A percentile compares a stretch with the other conserved stretches of the same genome.
These are phyloP conservation scores for Eutrema heterophyllum DNA, from an alignment of 345 rosid species.

Conservation along the genomic window DNA sequence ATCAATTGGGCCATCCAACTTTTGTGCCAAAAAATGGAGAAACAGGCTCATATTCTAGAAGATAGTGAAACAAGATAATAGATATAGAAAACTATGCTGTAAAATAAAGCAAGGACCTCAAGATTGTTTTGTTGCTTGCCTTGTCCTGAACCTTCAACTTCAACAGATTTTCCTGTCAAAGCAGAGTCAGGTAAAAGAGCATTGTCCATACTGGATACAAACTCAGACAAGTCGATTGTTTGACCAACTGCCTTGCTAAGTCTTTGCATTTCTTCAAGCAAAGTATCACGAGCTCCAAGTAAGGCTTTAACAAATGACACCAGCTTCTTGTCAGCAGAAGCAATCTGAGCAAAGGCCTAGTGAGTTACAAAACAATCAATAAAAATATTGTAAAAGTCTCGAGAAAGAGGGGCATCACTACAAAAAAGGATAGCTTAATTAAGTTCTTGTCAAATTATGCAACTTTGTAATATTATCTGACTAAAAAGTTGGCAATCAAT, in stretches of 20 bases:
- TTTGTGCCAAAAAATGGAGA: slow-evolving; percentile 42
- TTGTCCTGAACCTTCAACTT: slow-evolving; percentile 47
- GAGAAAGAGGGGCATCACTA: neutral
- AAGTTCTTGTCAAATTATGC: neutral
- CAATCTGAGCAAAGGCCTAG: slow-evolving; percentile 41
- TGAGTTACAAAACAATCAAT: slow-evolving; percentile 32
- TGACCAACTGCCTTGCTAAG: slow-evolving; percentile 61
- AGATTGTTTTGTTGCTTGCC: slow-evolving; percentile 57
- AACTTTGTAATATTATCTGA: neutral
- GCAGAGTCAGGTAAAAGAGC: slow-evolving; percentile 39
- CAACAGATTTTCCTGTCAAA: slow-evolving; percentile 37
- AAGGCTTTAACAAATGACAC: slow-evolving; percentile 61
- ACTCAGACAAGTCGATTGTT: slow-evolving; percentile 55
- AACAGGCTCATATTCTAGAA: slow-evolving; percentile 10
- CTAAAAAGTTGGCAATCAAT: neutral
- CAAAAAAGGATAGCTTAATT: neutral
- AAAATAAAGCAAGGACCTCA: slow-evolving; percentile 69
- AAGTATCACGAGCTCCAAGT: slow-evolving; percentile 61
- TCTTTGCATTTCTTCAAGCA: slow-evolving; percentile 61
- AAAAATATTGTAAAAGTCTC: neutral
- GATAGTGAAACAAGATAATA: neutral
- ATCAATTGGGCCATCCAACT: slow-evolving; percentile 34
- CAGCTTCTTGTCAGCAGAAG: slow-evolving; percentile 47
- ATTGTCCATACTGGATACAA: slow-evolving; percentile 46
- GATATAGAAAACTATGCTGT: slow-evolving; percentile 14